Percentiles rank a stretch among this genome's conserved stretches.
Evolutionary conservation across 257 asterid genomes (phyloP).

Genomic region (Jaltomata sinuosa): DNA sequence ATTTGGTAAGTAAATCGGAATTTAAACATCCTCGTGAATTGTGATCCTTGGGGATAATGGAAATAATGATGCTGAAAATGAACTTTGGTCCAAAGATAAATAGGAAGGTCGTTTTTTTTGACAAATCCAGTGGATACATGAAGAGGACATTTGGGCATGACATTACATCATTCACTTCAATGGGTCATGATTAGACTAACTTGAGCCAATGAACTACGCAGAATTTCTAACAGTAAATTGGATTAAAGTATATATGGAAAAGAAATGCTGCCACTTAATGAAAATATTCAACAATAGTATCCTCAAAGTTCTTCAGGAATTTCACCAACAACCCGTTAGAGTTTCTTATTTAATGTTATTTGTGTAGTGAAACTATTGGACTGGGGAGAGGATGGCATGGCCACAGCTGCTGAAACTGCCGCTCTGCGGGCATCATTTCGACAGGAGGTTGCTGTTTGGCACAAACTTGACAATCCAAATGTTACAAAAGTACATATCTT

Average conservation of each 20-base stretch:
- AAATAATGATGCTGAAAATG: background rate
- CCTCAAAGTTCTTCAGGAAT: background rate
- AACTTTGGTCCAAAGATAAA: background rate
- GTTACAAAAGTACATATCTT: constrained; percentile 36
- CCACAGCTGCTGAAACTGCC: constrained; percentile 69
- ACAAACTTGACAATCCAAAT: constrained; percentile 75
- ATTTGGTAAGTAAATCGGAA: background rate
- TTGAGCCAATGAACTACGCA: background rate
- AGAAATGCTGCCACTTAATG: background rate
- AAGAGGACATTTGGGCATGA: background rate
- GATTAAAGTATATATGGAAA: background rate
- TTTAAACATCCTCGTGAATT: background rate
- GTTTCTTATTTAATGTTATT: background rate
- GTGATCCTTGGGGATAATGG: background rate
- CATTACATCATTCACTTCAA: background rate
- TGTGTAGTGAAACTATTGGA: constrained; percentile 69
- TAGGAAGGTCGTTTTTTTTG: background rate
- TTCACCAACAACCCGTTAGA: background rate
- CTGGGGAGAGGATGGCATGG: constrained; percentile 90
- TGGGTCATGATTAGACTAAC: background rate
- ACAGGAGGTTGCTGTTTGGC: constrained; percentile 87
- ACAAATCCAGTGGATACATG: background rate
- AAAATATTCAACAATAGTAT: background rate
- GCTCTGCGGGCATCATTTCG: constrained; percentile 65
- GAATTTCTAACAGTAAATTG: background rate